Evolutionary conservation across 768 basidiomycete genomes (phyloP).

Genomic region (Amanita jacksonii): DNA sequence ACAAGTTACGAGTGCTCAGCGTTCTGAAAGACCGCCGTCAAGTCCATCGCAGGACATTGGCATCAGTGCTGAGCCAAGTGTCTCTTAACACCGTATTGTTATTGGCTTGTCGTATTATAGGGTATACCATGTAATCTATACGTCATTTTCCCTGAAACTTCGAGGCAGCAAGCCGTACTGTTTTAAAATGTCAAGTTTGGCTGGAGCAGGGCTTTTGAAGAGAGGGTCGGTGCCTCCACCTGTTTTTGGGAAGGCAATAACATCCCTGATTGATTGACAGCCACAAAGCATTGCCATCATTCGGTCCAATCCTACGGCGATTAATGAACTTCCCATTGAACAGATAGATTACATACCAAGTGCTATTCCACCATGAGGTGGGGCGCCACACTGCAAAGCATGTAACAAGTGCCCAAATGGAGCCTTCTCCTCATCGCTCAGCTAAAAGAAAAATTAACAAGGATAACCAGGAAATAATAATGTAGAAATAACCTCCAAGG

Average conservation of each 20-base stretch:
- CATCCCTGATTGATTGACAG: slow-evolving; percentile 82
- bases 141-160: too few relatives aligned
- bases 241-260: slow-evolving; percentile 95
- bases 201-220: slow-evolving; percentile 77
- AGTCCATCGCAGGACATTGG: background rate
- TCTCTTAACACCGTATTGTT: too few relatives aligned
- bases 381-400: slow-evolving; percentile 83
- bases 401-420: slow-evolving; percentile 81
- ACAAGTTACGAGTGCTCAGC: slow-evolving; percentile 16
- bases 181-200: slow-evolving; percentile 38
- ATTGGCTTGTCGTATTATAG: too few relatives aligned
- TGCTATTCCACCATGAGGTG: slow-evolving; percentile 93
- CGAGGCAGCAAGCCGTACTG: slow-evolving; percentile 49
- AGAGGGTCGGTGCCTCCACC: slow-evolving; percentile 75
- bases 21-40: background rate
- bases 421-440: slow-evolving; percentile 59
- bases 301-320: slow-evolving; percentile 74
- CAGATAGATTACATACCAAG: slow-evolving; percentile 42
- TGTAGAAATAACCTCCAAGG: slow-evolving; percentile 58
- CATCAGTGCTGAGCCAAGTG: too few relatives aligned
- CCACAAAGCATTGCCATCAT: slow-evolving; percentile 87
- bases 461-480: too few relatives aligned
- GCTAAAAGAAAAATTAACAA: too few relatives aligned
- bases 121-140: too few relatives aligned
- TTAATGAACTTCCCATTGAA: slow-evolving; percentile 5